phyloP scores from a whole-genome alignment of 1,284 basidiomycete species.

The Cryptococcus maquisensis region DNA sequence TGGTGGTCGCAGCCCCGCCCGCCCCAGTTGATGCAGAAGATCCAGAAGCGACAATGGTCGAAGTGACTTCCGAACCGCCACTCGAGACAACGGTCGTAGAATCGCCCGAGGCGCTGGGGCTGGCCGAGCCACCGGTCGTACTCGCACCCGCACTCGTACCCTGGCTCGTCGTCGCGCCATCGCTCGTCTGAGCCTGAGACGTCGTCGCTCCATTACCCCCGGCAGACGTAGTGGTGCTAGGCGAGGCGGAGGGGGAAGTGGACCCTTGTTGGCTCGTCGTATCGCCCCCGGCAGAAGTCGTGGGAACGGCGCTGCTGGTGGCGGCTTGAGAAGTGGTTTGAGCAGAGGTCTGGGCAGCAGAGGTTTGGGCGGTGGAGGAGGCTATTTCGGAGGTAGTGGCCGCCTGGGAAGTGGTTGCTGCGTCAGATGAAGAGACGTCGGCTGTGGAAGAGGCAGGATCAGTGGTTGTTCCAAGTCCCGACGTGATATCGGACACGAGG shows the following conservation, averaged over 20 bases:
- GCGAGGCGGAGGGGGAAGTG: neutral
- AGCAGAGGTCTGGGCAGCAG: conserved; percentile 2
- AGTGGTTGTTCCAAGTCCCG: neutral
- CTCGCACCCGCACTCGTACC: neutral
- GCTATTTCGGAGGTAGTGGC: neutral
- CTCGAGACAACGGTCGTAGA: conserved; percentile 1
- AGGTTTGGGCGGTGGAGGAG: conserved; percentile 9
- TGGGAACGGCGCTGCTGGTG: neutral
- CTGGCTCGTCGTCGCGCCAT: neutral
- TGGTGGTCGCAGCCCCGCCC: conserved; percentile 10
- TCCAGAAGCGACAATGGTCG: neutral
- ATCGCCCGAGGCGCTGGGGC: neutral
- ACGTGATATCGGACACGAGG: neutral
- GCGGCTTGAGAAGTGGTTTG: neutral
- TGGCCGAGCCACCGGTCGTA: neutral
- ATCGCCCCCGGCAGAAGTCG: neutral
- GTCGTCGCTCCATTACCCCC: neutral
- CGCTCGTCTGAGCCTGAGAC: neutral
- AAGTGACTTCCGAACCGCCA: neutral
- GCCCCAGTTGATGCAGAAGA: conserved; percentile 2
- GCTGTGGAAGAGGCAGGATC: neutral
- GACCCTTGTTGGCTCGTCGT: neutral
- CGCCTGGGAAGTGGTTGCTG: neutral
- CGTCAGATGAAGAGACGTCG: neutral
- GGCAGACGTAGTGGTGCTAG: conserved; percentile 1